These are phyloP conservation scores for Aspergillus avenaceus DNA, from an alignment of 495 filamentous ascomycete genomes.

Conservation along the genomic window DNA sequence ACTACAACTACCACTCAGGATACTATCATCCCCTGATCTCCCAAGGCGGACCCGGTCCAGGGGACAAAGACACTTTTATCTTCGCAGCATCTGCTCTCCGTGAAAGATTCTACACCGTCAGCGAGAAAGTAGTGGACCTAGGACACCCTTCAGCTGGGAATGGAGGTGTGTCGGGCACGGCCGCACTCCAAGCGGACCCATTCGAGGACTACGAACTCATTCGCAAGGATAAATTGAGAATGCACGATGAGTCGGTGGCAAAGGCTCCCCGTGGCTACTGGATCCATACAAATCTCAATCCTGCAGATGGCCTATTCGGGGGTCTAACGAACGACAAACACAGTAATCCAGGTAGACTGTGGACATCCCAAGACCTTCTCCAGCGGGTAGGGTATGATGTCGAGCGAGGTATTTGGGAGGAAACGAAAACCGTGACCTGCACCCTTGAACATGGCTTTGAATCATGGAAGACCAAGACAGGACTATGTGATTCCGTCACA, in stretches of 20 bases:
- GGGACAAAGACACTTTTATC: slow-evolving; percentile 57
- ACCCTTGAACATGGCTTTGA: slow-evolving; percentile 17
- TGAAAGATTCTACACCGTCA: slow-evolving; percentile 37
- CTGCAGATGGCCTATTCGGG: slow-evolving; percentile 17
- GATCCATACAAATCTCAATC: slow-evolving; percentile 42
- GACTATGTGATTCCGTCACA: slow-evolving; percentile 15
- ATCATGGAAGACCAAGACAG: slow-evolving; percentile 16
- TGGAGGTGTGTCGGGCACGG: slow-evolving; percentile 16
- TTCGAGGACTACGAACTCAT: slow-evolving; percentile 26
- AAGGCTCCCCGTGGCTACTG: slow-evolving; percentile 29
- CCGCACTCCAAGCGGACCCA: slow-evolving; percentile 30
- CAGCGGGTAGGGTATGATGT: slow-evolving; percentile 32
- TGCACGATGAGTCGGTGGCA: slow-evolving; percentile 11
- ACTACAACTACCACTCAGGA: slow-evolving; percentile 52
- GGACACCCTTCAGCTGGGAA: slow-evolving; percentile 8
- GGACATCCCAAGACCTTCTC: slow-evolving; percentile 19
- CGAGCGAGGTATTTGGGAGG: slow-evolving; percentile 38
- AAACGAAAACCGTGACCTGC: slow-evolving; percentile 28
- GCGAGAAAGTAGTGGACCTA: slow-evolving; percentile 19
- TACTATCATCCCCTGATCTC: slow-evolving; percentile 49
- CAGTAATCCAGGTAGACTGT: slow-evolving; percentile 13
- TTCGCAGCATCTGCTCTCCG: slow-evolving; percentile 42
- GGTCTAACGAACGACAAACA: background rate
- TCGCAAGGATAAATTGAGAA: slow-evolving; percentile 14
- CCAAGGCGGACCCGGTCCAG: slow-evolving; percentile 46